phyloP scores from a whole-genome alignment of 177 flowering plant genomes.

The Tripterygium wilfordii region DNA sequence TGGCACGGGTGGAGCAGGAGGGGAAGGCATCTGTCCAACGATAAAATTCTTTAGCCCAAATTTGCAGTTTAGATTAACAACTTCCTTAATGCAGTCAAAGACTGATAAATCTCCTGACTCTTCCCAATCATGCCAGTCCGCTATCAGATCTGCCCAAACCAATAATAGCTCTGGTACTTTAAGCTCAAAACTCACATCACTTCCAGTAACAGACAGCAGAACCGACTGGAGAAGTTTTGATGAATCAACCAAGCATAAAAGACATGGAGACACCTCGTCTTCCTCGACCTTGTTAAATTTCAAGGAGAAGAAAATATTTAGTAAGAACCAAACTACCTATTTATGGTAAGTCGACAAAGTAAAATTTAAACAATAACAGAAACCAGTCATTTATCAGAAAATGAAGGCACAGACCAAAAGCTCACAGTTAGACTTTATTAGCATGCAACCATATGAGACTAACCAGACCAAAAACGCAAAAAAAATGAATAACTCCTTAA shows the following conservation, averaged over 20 bases:
- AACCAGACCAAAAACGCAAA: no score
- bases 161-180: conserved; percentile 47
- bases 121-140: conserved; percentile 88
- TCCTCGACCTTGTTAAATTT: conserved; percentile 27
- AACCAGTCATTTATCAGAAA: no score
- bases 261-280: conserved; percentile 28
- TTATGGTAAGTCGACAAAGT: neutral
- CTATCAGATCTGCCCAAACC: conserved; percentile 65
- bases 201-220: conserved; percentile 35
- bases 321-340: neutral
- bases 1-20: conserved; percentile 75
- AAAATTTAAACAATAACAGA: neutral
- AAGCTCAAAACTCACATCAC: conserved; percentile 30
- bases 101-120: conserved; percentile 64
- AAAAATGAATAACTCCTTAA: no score
- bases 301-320: conserved; percentile 1
- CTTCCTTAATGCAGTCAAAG: conserved; percentile 60
- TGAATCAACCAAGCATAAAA: conserved; percentile 55
- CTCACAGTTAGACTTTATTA: no score
- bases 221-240: conserved; percentile 53
- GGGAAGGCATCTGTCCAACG: conserved; percentile 32
- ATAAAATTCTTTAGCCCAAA: conserved; percentile 46
- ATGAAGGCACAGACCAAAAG: no score
- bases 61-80: conserved; percentile 37
- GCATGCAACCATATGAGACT: no score